Percentiles rank a stretch among this genome's conserved stretches.
Evolutionary conservation across 2,329 filamentous ascomycete species (phyloP).

Genomic region (Coniosporium tulheliwenetii): DNA sequence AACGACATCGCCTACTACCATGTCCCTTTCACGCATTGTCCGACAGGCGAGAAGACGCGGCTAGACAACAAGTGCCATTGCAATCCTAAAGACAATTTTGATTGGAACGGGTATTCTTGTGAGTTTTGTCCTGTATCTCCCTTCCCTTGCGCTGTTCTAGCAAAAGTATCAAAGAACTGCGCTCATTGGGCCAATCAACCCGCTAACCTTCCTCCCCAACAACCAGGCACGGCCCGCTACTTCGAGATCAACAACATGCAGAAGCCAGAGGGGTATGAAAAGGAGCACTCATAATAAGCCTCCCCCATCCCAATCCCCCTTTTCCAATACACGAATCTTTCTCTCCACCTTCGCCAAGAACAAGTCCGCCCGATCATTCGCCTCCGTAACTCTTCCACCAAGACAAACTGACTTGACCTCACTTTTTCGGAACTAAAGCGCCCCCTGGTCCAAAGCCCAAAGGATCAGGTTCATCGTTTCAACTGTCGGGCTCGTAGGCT

Average conservation of each 20-base stretch:
- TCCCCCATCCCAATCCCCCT: too few species aligned
- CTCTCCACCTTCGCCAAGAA: too few species aligned
- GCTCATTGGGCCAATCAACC: too few species aligned
- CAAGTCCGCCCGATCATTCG: too few species aligned
- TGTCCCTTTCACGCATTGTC: conserved; percentile 94
- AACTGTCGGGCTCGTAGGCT: too few species aligned
- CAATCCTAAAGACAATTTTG: conserved; percentile 93
- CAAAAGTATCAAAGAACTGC: neutral
- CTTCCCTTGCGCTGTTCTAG: neutral
- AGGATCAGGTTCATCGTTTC: too few species aligned
- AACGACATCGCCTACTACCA: conserved; percentile 98
- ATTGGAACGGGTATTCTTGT: conserved; percentile 99
- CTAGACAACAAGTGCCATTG: conserved; percentile 83
- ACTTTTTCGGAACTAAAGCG: too few species aligned
- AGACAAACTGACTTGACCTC: too few species aligned
- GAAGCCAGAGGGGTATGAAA: conserved; percentile 77
- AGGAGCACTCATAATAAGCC: neutral
- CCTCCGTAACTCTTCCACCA: too few species aligned
- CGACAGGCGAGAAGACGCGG: conserved; percentile 72
- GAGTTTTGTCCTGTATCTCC: conserved; percentile 29
- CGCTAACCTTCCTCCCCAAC: conserved; percentile 4
- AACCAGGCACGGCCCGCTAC: conserved; percentile 63
- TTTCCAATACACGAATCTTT: too few species aligned
- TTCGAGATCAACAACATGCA: conserved; percentile 68
- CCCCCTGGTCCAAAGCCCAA: too few species aligned